These are phyloP conservation scores for Phialophora verrucosa DNA, from an alignment of 2,329 filamentous ascomycete genomes.

Conservation along the genomic window DNA sequence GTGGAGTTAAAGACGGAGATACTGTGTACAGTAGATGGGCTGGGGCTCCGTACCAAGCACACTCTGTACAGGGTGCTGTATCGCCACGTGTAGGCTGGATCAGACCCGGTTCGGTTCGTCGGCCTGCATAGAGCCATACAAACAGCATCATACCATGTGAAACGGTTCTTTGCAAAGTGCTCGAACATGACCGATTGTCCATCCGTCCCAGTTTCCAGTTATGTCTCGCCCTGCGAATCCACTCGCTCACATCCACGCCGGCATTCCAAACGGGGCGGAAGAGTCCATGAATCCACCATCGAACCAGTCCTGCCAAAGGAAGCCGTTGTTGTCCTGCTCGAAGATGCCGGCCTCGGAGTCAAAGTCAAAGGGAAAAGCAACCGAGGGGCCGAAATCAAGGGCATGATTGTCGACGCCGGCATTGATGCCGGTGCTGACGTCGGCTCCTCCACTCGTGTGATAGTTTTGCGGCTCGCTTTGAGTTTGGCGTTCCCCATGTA, in stretches of 20 bases:
- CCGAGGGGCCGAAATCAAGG: background rate
- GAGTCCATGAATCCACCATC: conserved; percentile 18
- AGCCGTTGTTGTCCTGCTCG: conserved; percentile 8
- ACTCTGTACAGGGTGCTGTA: no score
- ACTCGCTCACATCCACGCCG: conserved; percentile 15
- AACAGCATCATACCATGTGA: background rate
- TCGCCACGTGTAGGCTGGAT: no score
- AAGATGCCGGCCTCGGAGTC: background rate
- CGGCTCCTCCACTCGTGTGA: background rate
- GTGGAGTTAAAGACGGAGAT: no score
- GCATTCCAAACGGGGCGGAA: conserved; percentile 17
- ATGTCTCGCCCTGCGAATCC: background rate
- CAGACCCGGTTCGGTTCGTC: background rate
- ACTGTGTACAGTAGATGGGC: no score
- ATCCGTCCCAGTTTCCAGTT: background rate
- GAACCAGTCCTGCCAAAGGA: conserved; percentile 16
- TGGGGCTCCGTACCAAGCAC: no score
- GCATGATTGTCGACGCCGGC: background rate
- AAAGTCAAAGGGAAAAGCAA: background rate
- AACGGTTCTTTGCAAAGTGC: background rate
- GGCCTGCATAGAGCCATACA: background rate
- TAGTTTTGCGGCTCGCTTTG: background rate
- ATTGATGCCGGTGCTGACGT: background rate
- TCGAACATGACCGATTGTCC: no score
- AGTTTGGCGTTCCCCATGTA: background rate